Percentiles rank a stretch among this genome's conserved stretches.
Conservation (phyloP, 2,329 filamentous ascomycete genomes). For the Plenodomus biglobosus region DNA sequence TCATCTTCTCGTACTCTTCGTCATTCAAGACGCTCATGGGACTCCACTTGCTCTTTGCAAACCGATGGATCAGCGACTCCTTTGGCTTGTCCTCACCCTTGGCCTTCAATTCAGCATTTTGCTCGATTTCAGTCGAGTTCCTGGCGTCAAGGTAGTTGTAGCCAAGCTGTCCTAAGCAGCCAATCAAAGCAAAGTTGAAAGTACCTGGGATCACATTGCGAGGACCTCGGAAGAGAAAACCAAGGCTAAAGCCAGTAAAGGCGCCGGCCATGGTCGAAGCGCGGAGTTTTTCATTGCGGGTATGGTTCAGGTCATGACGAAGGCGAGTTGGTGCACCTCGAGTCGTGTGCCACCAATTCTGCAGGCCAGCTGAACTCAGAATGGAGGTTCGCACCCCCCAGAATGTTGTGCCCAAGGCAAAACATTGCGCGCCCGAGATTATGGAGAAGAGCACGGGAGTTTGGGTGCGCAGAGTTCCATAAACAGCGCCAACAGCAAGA, state of each 20-base stretch:
- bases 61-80: slow-evolving; percentile 51
- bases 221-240: slow-evolving; percentile 53
- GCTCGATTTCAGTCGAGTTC: slow-evolving; percentile 40
- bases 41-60: slow-evolving; percentile 67
- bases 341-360: slow-evolving; percentile 35
- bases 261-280: slow-evolving; percentile 72
- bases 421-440: slow-evolving; percentile 77
- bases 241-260: slow-evolving; percentile 60
- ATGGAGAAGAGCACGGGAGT: slow-evolving; percentile 70
- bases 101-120: slow-evolving; percentile 38
- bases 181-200: slow-evolving; percentile 61
- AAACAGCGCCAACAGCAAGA: slow-evolving; percentile 55
- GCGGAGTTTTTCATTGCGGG: slow-evolving; percentile 61
- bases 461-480: slow-evolving; percentile 61
- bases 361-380: slow-evolving; percentile 37
- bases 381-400: slow-evolving; percentile 62
- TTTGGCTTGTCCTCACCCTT: slow-evolving; percentile 31
- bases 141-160: slow-evolving; percentile 57
- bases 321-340: slow-evolving; percentile 23
- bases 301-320: slow-evolving; percentile 44
- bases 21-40: slow-evolving; percentile 71
- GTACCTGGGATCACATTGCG: slow-evolving; percentile 55
- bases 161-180: slow-evolving; percentile 58
- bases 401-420: slow-evolving; percentile 73
- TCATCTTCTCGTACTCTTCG: slow-evolving; percentile 69